These are phyloP conservation scores for Fusarium domesticum DNA, from an alignment of 2,329 filamentous ascomycete species.

Conservation along the genomic window DNA sequence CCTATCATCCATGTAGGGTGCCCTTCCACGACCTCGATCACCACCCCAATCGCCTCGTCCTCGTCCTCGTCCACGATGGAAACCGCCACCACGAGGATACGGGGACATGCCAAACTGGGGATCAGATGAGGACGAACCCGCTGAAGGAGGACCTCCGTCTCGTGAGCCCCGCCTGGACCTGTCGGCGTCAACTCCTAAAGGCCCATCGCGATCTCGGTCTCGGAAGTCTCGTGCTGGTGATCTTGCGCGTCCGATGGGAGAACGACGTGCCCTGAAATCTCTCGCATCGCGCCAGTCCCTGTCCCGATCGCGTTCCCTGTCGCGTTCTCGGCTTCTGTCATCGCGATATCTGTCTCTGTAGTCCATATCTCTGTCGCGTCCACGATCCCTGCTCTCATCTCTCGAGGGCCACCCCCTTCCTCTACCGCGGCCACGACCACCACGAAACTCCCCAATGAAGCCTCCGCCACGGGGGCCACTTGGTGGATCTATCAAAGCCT, in stretches of 20 bases:
- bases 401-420: slow-evolving; percentile 55
- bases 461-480: slow-evolving; percentile 65
- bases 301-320: slow-evolving; percentile 54
- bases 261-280: slow-evolving; percentile 49
- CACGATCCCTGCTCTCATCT: slow-evolving; percentile 60
- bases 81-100: slow-evolving; percentile 55
- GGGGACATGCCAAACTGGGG: slow-evolving; percentile 53
- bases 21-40: slow-evolving; percentile 53
- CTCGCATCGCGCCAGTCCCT: slow-evolving; percentile 43
- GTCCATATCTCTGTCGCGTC: slow-evolving; percentile 58
- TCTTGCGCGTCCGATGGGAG: slow-evolving; percentile 56
- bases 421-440: slow-evolving; percentile 50
- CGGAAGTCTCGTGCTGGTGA: slow-evolving; percentile 68
- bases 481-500: slow-evolving; percentile 70
- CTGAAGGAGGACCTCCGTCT: slow-evolving; percentile 67
- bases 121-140: slow-evolving; percentile 69
- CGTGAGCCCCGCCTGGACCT: slow-evolving; percentile 66
- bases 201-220: slow-evolving; percentile 55
- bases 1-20: slow-evolving; percentile 57
- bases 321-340: slow-evolving; percentile 58
- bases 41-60: slow-evolving; percentile 42
- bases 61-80: slow-evolving; percentile 52
- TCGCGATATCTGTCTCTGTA: slow-evolving; percentile 59
- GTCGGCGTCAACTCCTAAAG: slow-evolving; percentile 63
- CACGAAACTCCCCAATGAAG: slow-evolving; percentile 62